phyloP scores from a whole-genome alignment of 495 filamentous ascomycete genomes.

The Hypoxylon fuscum region DNA sequence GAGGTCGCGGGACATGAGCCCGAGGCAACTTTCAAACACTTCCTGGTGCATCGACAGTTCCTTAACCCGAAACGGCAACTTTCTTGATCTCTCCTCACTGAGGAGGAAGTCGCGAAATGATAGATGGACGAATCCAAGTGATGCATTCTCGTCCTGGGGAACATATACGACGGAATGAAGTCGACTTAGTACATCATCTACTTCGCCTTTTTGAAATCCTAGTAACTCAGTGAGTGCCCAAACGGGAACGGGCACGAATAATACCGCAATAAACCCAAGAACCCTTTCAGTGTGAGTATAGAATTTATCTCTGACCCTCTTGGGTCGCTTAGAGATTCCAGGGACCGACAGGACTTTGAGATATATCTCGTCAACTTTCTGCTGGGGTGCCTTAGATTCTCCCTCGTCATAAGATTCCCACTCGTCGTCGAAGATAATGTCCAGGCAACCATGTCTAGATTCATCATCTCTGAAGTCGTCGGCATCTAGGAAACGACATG shows the following conservation, averaged over 20 bases:
- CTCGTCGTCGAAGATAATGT: no score
- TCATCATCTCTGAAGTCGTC: not conserved
- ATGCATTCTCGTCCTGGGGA: not conserved
- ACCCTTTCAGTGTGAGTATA: no score
- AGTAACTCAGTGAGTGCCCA: not conserved
- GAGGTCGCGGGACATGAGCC: constrained; percentile 16
- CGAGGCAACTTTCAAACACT: constrained; percentile 15
- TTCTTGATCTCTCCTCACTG: not conserved
- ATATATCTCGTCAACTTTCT: constrained; percentile 8
- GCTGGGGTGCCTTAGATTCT: no score
- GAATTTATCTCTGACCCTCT: no score
- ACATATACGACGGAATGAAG: constrained; percentile 13
- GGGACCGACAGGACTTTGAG: constrained; percentile 8
- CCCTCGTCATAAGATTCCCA: no score
- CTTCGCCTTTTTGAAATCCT: not conserved
- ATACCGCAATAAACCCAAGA: constrained; percentile 7
- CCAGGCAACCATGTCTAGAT: no score
- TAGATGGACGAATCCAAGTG: constrained; percentile 8
- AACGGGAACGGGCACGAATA: constrained; percentile 11
- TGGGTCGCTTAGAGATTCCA: no score
- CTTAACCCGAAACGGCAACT: constrained; percentile 3
- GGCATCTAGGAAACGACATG: constrained; percentile 6
- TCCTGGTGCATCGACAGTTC: not conserved
- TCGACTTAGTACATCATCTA: not conserved
- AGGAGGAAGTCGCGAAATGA: constrained; percentile 25